Base-by-base conservation (phyloP, 768 basidiomycete species). In the Lentinula detonsa region DNA sequence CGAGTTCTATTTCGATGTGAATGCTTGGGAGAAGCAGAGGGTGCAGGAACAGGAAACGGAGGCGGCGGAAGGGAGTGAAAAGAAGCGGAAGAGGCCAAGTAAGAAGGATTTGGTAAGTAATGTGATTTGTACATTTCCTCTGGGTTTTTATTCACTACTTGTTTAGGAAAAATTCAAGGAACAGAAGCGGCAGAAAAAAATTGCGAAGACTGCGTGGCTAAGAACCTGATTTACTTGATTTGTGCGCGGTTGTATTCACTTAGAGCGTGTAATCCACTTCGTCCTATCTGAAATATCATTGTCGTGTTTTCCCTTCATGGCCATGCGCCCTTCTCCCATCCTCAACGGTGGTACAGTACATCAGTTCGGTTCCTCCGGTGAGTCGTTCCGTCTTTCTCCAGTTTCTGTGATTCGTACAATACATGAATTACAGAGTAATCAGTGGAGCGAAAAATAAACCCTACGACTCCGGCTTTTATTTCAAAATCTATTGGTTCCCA, bases 161-260 rank as follows among this genome's bases (percentile, higher is more conserved):
- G 35, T 10, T 43, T 18, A 92, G 91, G 90, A 93, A 65, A 85
- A 89, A 45, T 93, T 88, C 72, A 90, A 88, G 69, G 89, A 92
- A 69, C 87, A 90, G 76, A 93, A 93, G 72, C 80, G 74, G 65
- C 73, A 77, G 68, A 93, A 93, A 78, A 93, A 93, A 75, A 85
- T 92, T 8, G 90, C 90, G 42, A 93, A 92, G 77, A 93, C 90
- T 1, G 91, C 91, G 8, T 93, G 91, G 91, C 70, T 93, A 66
- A 85, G 91, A 70, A 89, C 86, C 65, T 90, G 61, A 65, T 6
- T 3, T 16, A 7, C 43, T 48, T 11, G 18, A 23, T n/a, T 48
- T 21, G 9, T 43, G 13, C 21, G 18, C 4, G 33, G 16, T 11
- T 42, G 21, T 42, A 11, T 40, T 1, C 15, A 51, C 2, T 51